These are phyloP conservation scores for Cucurbita argyrosperma DNA, from an alignment of 306 rosid species.

Conservation along the genomic window DNA sequence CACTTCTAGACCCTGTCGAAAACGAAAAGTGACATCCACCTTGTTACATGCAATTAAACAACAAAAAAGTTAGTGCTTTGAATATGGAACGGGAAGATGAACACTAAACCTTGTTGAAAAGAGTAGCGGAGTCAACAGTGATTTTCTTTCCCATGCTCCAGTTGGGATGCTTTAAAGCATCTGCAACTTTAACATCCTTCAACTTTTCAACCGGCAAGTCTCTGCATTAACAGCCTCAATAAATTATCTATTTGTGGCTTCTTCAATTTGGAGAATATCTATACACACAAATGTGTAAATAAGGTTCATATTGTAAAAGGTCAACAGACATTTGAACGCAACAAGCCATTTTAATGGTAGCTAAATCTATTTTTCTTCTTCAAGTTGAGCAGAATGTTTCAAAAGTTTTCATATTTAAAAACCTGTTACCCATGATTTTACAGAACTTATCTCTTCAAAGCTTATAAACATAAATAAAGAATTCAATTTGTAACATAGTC, in stretches of 20 bases:
- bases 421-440: not conserved
- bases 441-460: not conserved
- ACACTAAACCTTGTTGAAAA: constrained; percentile 74
- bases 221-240: constrained; percentile 24
- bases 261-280: not conserved
- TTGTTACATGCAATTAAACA: not conserved
- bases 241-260: not conserved
- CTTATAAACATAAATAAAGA: not conserved
- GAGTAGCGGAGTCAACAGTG: constrained; percentile 98
- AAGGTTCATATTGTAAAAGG: not conserved
- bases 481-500: not conserved
- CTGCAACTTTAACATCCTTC: constrained; percentile 93
- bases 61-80: not conserved
- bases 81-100: not conserved
- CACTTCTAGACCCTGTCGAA: constrained; percentile 80
- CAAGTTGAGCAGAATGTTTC: not conserved
- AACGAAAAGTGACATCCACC: not conserved
- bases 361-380: not conserved
- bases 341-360: not conserved
- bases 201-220: constrained; percentile 93
- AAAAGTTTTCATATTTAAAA: not conserved
- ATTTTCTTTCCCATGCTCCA: constrained; percentile 99
- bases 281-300: not conserved
- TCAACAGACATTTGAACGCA: not conserved
- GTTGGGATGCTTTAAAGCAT: constrained; percentile 96